Percentiles rank a stretch among this genome's conserved stretches.
These are phyloP conservation scores for Tetrahymena thermophila DNA, from an alignment of 73 alveolate species.

Conservation along the genomic window DNA sequence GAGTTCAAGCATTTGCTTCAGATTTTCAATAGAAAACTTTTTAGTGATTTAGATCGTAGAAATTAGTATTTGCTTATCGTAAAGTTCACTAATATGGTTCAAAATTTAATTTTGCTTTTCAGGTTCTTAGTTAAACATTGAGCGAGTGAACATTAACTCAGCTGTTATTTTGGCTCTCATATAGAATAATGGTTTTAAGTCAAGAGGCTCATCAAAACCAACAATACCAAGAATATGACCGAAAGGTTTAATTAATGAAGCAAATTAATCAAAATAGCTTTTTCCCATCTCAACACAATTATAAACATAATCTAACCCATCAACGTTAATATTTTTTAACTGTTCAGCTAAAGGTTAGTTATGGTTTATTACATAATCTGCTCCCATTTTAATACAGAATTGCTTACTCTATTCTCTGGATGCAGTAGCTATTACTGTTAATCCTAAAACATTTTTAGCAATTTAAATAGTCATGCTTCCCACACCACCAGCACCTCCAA, in stretches of 20 bases:
- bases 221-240: not conserved
- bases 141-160: not conserved
- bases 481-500: constrained; percentile 25
- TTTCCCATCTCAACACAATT: not conserved
- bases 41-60: not conserved
- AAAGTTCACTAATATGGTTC: not conserved
- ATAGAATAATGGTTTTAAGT: not conserved
- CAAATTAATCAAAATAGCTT: not conserved
- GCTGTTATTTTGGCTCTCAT: not conserved
- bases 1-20: not conserved
- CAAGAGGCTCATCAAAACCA: not conserved
- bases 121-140: not conserved
- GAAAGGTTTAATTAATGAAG: not conserved
- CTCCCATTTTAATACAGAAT: constrained; percentile 8
- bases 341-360: not conserved
- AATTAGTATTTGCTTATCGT: not conserved
- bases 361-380: constrained; percentile 5
- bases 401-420: not conserved
- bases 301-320: not conserved
- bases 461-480: constrained; percentile 5
- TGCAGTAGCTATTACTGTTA: constrained; percentile 1
- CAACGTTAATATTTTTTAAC: not conserved
- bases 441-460: constrained; percentile 5
- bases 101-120: not conserved
- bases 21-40: not conserved